phyloP scores from a whole-genome alignment of 2,329 filamentous ascomycete species.

The Teratosphaeria zuluensis region DNA sequence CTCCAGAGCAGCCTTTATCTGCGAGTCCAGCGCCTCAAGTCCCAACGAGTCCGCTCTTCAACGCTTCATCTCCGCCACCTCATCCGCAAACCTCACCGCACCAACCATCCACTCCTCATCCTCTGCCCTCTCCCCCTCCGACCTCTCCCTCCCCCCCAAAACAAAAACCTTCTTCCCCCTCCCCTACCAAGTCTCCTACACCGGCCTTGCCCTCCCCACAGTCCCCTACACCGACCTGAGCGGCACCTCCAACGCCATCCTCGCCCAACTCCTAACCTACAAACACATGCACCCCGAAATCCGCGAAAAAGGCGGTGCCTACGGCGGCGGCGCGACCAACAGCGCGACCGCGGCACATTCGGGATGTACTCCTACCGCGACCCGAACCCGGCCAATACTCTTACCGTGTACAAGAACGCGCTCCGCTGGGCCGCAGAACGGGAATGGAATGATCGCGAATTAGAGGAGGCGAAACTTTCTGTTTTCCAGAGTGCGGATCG shows the following conservation, averaged over 20 bases:
- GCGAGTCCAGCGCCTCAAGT: conserved; percentile 61
- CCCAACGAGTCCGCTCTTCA: conserved; percentile 63
- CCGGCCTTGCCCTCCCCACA: conserved; percentile 70
- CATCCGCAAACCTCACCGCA: neutral
- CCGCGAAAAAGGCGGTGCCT: conserved; percentile 92
- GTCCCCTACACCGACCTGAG: conserved; percentile 69
- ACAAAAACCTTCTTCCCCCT: conserved; percentile 81
- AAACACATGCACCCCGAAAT: conserved; percentile 97
- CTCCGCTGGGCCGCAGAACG: conserved; percentile 76
- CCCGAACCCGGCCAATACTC: conserved; percentile 81
- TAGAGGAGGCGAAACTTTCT: conserved; percentile 92
- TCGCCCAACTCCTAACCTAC: conserved; percentile 87
- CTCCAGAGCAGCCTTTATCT: conserved; percentile 76
- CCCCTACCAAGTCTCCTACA: conserved; percentile 96
- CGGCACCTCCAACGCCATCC: conserved; percentile 69
- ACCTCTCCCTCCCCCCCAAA: conserved; percentile 8
- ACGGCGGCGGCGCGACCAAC: conserved; percentile 82
- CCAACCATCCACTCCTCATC: neutral
- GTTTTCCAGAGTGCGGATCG: conserved; percentile 90
- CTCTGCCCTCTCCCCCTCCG: conserved; percentile 12
- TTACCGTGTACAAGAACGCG: conserved; percentile 73
- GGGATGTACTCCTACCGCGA: conserved; percentile 96
- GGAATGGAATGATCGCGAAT: conserved; percentile 69
- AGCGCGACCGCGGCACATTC: conserved; percentile 75
- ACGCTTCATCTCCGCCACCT: conserved; percentile 50